Evolutionary conservation across 2,329 filamentous ascomycete genomes (phyloP).

Genomic region (Dactylellina cionopaga): DNA sequence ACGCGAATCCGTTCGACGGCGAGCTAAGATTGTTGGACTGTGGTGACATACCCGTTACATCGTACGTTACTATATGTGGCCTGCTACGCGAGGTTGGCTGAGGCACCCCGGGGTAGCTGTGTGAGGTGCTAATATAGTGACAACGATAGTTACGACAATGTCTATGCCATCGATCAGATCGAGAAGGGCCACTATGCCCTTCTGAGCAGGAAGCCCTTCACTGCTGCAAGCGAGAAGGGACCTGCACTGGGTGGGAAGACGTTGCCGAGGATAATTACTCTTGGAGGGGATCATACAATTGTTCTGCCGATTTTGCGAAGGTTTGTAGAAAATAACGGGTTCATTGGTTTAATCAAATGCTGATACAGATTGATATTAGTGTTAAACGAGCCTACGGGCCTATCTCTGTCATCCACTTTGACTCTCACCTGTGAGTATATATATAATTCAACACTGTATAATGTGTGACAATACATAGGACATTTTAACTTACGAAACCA

Average conservation of each 20-base stretch:
- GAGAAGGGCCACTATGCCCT: conserved; percentile 84
- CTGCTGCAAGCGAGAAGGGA: conserved; percentile 72
- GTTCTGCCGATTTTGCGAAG: conserved; percentile 69
- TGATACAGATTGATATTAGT: conserved; percentile 53
- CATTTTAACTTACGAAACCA: conserved; percentile 52
- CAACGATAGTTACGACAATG: conserved; percentile 79
- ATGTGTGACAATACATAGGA: no score
- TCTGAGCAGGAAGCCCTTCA: conserved; percentile 75
- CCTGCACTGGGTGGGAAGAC: conserved; percentile 78
- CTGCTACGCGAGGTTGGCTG: no score
- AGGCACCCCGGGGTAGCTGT: no score
- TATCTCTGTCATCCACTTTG: conserved; percentile 71
- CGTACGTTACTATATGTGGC: no score
- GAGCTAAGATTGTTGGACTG: conserved; percentile 85
- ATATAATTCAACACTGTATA: no score
- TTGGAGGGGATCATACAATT: conserved; percentile 74
- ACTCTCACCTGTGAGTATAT: conserved; percentile 65
- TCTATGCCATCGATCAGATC: conserved; percentile 82
- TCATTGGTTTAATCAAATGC: not conserved
- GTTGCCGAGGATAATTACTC: conserved; percentile 80
- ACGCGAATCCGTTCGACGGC: conserved; percentile 81
- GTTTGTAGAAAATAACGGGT: not conserved
- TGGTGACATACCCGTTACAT: conserved; percentile 85
- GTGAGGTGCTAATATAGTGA: no score
- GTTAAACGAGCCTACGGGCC: conserved; percentile 72